Base-by-base conservation (phyloP, 2,329 filamentous ascomycete genomes). In the Microthyrium microscopicum region DNA sequence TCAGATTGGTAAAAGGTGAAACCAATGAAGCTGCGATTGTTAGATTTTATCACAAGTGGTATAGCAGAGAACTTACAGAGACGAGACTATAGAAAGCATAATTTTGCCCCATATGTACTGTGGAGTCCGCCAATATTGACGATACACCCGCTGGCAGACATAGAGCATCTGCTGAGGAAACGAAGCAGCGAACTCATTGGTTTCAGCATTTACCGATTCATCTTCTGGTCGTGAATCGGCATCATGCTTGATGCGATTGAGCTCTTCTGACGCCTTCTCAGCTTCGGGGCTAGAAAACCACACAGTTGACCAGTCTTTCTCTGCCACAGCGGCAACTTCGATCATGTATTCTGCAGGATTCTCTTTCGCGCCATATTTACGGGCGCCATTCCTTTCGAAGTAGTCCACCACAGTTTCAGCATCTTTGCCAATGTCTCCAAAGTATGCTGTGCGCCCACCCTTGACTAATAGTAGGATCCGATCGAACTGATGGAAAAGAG, bases 311-410 rank as follows among this genome's bases (percentile, higher is more conserved):
- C 58, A 62, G 37, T 60, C 55, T 24, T 48, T 47, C 12, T 51
- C 51, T 5, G 37, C 34, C 26, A 49, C 45, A 45, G 30, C 30
- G 4, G 26, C 34, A 19, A 60, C 50, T 37, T 62, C 59, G n/a
- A 83, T 62, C 70, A 83, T 81, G 57, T 71, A 83, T 52, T 84
- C 78, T 2, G 78, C 78, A 0, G 78, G 77, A 42, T 83, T 83
- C 39, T 77, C 75, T 1, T 70, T 62, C 2, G 62, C 51, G 6
- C 58, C 61, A 37, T 77, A 78, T 29, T 57, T 55, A 53, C n/a
- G n/a, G n/a, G 69, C 73, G 4, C 77, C 77, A 35, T 77, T 68
- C 8, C 52, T 45, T 46, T 75, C 68, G 38, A 85, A 84, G 50
- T 63, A 62, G 26, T 56, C 42, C 3, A 60, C 43, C 0, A 63